Evolutionary conservation across 257 asterid species (phyloP).

Genomic region (Coffea eugenioides): DNA sequence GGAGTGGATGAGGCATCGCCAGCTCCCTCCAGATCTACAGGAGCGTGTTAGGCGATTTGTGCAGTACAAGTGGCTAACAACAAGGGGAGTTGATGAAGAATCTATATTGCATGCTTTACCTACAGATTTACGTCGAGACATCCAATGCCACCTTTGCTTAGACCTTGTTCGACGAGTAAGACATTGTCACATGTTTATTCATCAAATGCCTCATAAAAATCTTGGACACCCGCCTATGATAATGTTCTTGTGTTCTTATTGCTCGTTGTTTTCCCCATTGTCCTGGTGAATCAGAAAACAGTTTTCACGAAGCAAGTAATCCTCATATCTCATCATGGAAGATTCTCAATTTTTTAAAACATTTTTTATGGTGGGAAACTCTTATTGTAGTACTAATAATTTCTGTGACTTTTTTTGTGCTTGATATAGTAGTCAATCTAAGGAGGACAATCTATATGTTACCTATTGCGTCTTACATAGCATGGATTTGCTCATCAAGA

Average conservation of each 20-base stretch:
- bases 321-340: background rate
- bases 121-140: conserved; percentile 79
- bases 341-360: background rate
- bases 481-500: background rate
- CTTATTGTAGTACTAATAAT: background rate
- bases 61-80: conserved; percentile 83
- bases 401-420: background rate
- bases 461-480: background rate
- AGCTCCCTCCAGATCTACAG: conserved; percentile 62
- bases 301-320: background rate
- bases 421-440: background rate
- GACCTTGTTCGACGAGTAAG: conserved; percentile 89
- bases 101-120: conserved; percentile 67
- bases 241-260: background rate
- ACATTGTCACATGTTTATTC: conserved; percentile 4
- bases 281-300: background rate
- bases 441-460: background rate
- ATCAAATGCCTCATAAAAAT: background rate
- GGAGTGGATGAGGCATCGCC: conserved; percentile 95
- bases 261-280: background rate
- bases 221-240: background rate
- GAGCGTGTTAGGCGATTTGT: conserved; percentile 68
- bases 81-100: conserved; percentile 86
- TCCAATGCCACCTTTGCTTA: conserved; percentile 79
- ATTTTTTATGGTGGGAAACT: background rate